A percentile compares a stretch with the other conserved stretches of the same genome.
Evolutionary conservation across 305 asterid genomes (phyloP).

Genomic region (Fraxinus baroniana): DNA sequence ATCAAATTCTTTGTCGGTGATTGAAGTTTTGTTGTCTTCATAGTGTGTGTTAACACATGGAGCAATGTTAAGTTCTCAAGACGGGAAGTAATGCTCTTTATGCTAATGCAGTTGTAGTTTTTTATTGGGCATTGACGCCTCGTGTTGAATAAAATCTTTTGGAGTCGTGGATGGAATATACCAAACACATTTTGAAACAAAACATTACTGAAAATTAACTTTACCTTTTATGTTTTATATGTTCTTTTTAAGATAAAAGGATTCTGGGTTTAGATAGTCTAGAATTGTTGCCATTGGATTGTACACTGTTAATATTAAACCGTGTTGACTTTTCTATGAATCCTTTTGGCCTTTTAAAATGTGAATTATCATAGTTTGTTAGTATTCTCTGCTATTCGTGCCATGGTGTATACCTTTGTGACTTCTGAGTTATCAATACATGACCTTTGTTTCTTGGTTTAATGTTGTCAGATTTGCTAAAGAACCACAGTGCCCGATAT

Average conservation of each 20-base stretch:
- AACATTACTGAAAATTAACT: background rate
- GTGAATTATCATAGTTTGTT: background rate
- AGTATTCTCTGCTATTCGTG: background rate
- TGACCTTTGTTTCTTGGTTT: constrained; percentile 11
- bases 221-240: background rate
- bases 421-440: background rate
- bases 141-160: background rate
- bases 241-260: background rate
- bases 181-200: background rate
- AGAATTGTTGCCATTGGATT: background rate
- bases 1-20: background rate
- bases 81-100: constrained; percentile 2
- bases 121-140: constrained; percentile 4
- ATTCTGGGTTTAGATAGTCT: background rate
- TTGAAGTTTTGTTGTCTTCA: constrained; percentile 16
- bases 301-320: background rate
- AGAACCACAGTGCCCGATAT: constrained; percentile 20
- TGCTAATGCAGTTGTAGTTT: constrained; percentile 13
- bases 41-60: background rate
- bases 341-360: background rate
- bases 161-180: background rate
- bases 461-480: constrained; percentile 42
- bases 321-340: background rate
- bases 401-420: background rate
- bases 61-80: constrained; percentile 5